Evolutionary conservation across 108 stramenopile genomes (phyloP).

Genomic region (Fragilariopsis cylindrus): DNA sequence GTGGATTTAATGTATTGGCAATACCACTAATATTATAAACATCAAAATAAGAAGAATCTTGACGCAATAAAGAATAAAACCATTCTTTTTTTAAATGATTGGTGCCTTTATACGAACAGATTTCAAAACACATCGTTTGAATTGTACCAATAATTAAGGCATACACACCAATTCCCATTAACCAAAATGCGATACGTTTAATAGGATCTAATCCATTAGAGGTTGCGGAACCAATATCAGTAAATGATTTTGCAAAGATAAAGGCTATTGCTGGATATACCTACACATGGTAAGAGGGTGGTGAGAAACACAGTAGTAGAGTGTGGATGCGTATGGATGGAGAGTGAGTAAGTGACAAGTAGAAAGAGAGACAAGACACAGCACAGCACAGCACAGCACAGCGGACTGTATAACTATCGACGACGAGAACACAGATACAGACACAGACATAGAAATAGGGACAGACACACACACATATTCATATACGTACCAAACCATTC

Average conservation of each 20-base stretch:
- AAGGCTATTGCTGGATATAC: slow-evolving; percentile 59
- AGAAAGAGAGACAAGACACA: neutral
- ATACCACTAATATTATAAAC: slow-evolving; percentile 49
- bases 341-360: neutral
- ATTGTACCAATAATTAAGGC: slow-evolving; percentile 52
- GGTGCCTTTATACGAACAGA: slow-evolving; percentile 31
- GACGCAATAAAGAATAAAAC: slow-evolving; percentile 64
- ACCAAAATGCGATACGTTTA: slow-evolving; percentile 47
- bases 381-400: neutral
- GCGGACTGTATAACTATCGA: neutral
- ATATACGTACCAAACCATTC: slow-evolving; percentile 41
- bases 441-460: too few species aligned
- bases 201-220: slow-evolving; percentile 41
- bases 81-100: slow-evolving; percentile 31
- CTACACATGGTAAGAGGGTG: neutral
- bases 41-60: slow-evolving; percentile 72
- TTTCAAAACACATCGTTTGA: slow-evolving; percentile 47
- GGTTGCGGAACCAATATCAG: slow-evolving; percentile 35
- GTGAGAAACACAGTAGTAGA: too few species aligned
- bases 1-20: slow-evolving; percentile 25
- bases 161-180: slow-evolving; percentile 55
- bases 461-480: too few species aligned
- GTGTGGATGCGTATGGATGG: neutral
- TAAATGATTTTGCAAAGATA: slow-evolving; percentile 55
- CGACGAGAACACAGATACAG: neutral